Evolutionary conservation across 108 stramenopile genomes (phyloP).

Genomic region (Cyclotella atomus): DNA sequence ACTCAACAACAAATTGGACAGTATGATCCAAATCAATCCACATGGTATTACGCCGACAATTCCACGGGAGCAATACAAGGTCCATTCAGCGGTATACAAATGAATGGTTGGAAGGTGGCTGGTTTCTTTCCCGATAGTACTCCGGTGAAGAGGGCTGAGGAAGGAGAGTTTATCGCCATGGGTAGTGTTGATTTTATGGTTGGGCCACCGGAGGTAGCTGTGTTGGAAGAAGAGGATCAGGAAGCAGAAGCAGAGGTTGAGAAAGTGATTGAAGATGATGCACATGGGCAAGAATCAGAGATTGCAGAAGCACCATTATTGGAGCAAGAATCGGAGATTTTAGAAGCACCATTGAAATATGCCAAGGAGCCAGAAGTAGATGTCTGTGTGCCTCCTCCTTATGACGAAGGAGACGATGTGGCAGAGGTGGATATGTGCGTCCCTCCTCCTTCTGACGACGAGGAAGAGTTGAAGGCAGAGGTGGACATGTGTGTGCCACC

Average conservation of each 20-base stretch:
- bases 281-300: slow-evolving; percentile 7
- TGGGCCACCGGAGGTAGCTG: not conserved
- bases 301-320: slow-evolving; percentile 15
- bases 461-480: slow-evolving; percentile 20
- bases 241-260: not conserved
- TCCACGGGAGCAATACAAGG: slow-evolving; percentile 70
- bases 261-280: slow-evolving; percentile 14
- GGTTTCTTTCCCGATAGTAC: slow-evolving; percentile 60
- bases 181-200: slow-evolving; percentile 35
- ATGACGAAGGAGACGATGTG: slow-evolving; percentile 15
- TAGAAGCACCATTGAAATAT: slow-evolving; percentile 20
- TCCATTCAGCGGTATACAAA: slow-evolving; percentile 62
- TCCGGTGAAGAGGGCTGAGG: slow-evolving; percentile 26
- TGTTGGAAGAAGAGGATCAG: not conserved
- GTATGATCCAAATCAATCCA: slow-evolving; percentile 37
- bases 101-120: slow-evolving; percentile 65
- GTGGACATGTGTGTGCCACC: slow-evolving; percentile 37
- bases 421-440: slow-evolving; percentile 1
- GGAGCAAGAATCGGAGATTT: slow-evolving; percentile 19
- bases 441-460: slow-evolving; percentile 12
- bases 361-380: slow-evolving; percentile 27
- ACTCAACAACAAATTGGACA: slow-evolving; percentile 8
- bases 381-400: slow-evolving; percentile 18
- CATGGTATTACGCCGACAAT: slow-evolving; percentile 75
- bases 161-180: slow-evolving; percentile 32